Base-by-base conservation (phyloP, 2,329 filamentous ascomycete genomes). In the Curvularia hawaiiensis region DNA sequence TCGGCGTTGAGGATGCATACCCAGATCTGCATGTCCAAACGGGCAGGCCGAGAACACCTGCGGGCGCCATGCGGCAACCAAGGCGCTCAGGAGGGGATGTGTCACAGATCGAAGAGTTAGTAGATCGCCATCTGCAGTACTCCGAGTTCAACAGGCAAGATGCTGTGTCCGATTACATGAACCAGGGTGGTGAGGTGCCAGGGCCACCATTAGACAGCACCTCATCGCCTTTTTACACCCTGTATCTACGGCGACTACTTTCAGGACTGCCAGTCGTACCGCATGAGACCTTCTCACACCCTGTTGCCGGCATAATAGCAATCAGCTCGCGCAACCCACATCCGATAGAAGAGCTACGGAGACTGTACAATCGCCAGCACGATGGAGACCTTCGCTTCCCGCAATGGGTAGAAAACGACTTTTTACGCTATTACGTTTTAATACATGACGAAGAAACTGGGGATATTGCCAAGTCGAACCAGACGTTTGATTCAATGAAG, bases 401-500 rank as follows among this genome's bases (percentile, higher is more conserved):
- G 0, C 81, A 85, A 20, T 99, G 94, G 90, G 90, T 97, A 0
- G 89, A 96, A 71, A 89, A 90, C 30, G 92, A 98, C 60, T 99
- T 95, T 75, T 80, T 99, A 62, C 86, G 95, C 62, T 99, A 99
- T 77, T 99, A 99, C 77, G 91, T 99, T 16, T 82, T 99, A 41
- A 89, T 99, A 18, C 95, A 99, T 70, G 95, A 99, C 67, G 96
- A 99, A 78, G 95, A 99, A 72, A 88, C 87, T 60, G 94, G 97
- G 71, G 93, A 99, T 73, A 96, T 98, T 60, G 86, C 87, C 38
- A 90, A 92, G 77, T 96, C 93, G 12, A 94, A 94, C 76, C 86
- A 88, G 18, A 82, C 98, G 28, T 99, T 97, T 76, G 95, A 99
- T 67, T 92, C 97, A 76, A 99, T 99, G 96, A 99, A 98, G 78